phyloP scores from a whole-genome alignment of 1,284 basidiomycete genomes.

The Earliella scabrosa region DNA sequence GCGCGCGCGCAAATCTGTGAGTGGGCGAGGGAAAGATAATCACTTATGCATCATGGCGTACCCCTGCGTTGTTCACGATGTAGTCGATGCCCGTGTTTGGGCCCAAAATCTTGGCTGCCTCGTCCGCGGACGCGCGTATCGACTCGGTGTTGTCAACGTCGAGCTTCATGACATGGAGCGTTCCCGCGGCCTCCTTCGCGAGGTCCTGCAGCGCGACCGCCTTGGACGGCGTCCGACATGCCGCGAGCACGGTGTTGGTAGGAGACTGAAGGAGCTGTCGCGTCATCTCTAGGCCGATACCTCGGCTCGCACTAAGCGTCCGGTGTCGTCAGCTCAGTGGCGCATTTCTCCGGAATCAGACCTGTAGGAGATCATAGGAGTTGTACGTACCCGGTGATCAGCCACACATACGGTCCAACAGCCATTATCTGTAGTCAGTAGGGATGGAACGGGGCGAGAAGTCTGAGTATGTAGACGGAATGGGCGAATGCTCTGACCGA shows the following conservation, averaged over 20 bases:
- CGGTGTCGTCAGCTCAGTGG: too few species aligned
- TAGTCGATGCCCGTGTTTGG: neutral
- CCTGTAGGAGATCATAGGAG: too few species aligned
- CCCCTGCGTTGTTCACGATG: neutral
- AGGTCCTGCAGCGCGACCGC: conserved; percentile 34
- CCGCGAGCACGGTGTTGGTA: conserved; percentile 40
- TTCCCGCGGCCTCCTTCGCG: conserved; percentile 23
- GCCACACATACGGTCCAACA: too few species aligned
- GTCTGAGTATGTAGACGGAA: too few species aligned
- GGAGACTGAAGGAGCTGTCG: conserved; percentile 37
- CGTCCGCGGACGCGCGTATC: conserved; percentile 20
- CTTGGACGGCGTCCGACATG: conserved; percentile 38
- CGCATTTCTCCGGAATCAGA: too few species aligned
- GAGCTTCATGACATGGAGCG: conserved; percentile 38
- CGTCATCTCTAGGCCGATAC: conserved; percentile 43
- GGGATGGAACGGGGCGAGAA: too few species aligned
- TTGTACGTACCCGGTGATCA: too few species aligned
- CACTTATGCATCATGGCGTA: too few species aligned
- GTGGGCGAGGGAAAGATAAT: neutral
- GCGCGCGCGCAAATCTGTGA: too few species aligned
- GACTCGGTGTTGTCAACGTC: conserved; percentile 35
- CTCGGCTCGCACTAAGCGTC: conserved; percentile 27
- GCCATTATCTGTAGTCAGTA: too few species aligned
- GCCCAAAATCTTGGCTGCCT: neutral
- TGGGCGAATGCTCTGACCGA: too few species aligned